Conservation (phyloP, 2,329 filamentous ascomycete species). For the Xylogone sp. region DNA sequence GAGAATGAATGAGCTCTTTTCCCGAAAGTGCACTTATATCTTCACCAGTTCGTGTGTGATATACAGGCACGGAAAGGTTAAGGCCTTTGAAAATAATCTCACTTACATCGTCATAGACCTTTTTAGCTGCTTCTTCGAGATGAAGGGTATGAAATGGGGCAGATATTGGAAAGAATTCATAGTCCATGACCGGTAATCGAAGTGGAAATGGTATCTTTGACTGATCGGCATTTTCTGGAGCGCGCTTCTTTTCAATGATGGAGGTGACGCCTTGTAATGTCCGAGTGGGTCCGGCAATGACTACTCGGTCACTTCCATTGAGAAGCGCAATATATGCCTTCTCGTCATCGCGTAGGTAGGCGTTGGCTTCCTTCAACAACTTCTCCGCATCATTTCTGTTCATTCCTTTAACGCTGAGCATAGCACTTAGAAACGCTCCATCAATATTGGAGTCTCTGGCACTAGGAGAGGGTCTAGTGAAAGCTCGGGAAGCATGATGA, state of each 20-base stretch:
- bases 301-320: too few species aligned
- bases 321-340: constrained; percentile 6
- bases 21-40: constrained; percentile 20
- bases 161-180: too few species aligned
- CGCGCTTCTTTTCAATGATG: too few species aligned
- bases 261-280: too few species aligned
- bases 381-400: constrained; percentile 81
- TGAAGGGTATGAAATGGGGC: too few species aligned
- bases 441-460: constrained; percentile 86
- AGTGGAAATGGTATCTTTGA: too few species aligned
- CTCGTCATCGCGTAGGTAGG: constrained; percentile 58
- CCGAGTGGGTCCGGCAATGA: too few species aligned
- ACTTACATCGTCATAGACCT: too few species aligned
- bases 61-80: constrained; percentile 32
- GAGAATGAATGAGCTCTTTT: constrained; percentile 9
- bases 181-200: too few species aligned
- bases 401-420: constrained; percentile 92
- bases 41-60: constrained; percentile 25
- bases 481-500: constrained; percentile 89
- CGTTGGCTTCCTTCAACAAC: constrained; percentile 91
- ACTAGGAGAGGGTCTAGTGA: constrained; percentile 87
- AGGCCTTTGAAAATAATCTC: too few species aligned
- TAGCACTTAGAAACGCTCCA: constrained; percentile 86
- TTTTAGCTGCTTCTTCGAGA: too few species aligned
- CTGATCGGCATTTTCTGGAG: too few species aligned